Evolutionary conservation across 257 asterid species (phyloP).

Genomic region (Agastache rugosa): DNA sequence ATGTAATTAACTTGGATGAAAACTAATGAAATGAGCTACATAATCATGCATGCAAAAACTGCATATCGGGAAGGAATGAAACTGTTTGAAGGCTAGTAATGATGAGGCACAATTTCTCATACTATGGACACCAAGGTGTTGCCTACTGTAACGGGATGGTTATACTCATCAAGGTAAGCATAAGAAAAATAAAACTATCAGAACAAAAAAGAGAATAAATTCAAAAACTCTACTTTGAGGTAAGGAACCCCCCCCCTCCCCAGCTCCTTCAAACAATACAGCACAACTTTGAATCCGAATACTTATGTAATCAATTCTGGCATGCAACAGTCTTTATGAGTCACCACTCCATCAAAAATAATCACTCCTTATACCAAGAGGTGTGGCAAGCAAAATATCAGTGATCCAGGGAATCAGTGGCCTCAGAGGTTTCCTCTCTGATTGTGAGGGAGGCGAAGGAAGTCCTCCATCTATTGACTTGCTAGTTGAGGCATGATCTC

Average conservation of each 20-base stretch:
- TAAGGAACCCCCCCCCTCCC: neutral
- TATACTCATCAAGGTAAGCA: neutral
- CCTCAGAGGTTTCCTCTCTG: slow-evolving; percentile 87
- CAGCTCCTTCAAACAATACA: neutral
- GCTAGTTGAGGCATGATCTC: slow-evolving; percentile 77
- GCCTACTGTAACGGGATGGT: neutral
- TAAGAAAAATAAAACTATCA: neutral
- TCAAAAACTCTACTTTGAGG: slow-evolving; percentile 10
- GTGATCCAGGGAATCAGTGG: slow-evolving; percentile 96
- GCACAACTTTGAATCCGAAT: neutral
- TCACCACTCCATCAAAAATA: slow-evolving; percentile 95
- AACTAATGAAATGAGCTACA: slow-evolving; percentile 20
- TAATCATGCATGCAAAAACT: slow-evolving; percentile 17
- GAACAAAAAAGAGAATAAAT: neutral
- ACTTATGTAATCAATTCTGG: neutral
- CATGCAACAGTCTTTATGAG: slow-evolving; percentile 13
- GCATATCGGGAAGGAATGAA: slow-evolving; percentile 5
- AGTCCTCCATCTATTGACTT: slow-evolving; percentile 53
- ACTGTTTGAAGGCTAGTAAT: slow-evolving; percentile 1
- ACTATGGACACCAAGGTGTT: slow-evolving; percentile 21
- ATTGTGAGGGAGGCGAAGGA: slow-evolving; percentile 52
- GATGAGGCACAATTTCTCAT: slow-evolving; percentile 2
- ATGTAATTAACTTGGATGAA: slow-evolving; percentile 5
- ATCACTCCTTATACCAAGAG: slow-evolving; percentile 95
- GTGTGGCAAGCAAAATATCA: slow-evolving; percentile 94